A percentile compares a stretch with the other conserved stretches of the same genome.
phyloP scores from a whole-genome alignment of 495 filamentous ascomycete species.

The Delitschia confertaspora region DNA sequence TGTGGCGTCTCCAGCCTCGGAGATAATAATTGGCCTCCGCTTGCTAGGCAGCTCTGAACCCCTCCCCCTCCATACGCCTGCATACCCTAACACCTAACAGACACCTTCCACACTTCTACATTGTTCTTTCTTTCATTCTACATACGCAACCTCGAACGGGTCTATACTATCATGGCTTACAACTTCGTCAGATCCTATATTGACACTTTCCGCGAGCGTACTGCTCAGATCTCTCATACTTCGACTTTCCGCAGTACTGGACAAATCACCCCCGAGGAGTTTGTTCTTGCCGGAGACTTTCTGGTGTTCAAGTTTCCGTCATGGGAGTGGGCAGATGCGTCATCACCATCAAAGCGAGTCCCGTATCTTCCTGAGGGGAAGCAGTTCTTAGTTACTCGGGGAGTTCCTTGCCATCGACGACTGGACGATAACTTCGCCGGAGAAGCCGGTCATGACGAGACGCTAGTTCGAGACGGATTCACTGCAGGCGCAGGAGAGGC shows the following conservation, averaged over 20 bases:
- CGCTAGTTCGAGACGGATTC: conserved; percentile 69
- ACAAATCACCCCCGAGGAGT: conserved; percentile 96
- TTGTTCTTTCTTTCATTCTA: not conserved
- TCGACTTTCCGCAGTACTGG: conserved; percentile 90
- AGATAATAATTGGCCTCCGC: conserved; percentile 1
- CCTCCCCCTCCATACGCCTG: conserved; percentile 16
- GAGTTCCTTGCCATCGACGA: conserved; percentile 83
- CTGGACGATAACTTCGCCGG: conserved; percentile 90
- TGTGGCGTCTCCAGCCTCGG: not conserved
- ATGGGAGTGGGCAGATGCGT: conserved; percentile 94
- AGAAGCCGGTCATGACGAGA: conserved; percentile 74
- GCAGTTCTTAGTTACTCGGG: conserved; percentile 90
- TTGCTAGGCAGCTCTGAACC: conserved; percentile 10
- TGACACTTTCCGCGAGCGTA: conserved; percentile 62
- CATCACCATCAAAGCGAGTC: conserved; percentile 64
- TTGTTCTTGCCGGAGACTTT: conserved; percentile 91
- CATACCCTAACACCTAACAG: too few species aligned
- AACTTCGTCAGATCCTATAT: conserved; percentile 29
- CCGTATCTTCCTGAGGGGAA: conserved; percentile 79
- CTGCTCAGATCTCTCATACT: conserved; percentile 75
- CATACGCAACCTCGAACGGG: not conserved
- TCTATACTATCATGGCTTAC: conserved; percentile 18
- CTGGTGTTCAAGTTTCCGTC: conserved; percentile 98
- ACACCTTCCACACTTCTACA: not conserved
- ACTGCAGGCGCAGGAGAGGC: conserved; percentile 41